These are phyloP conservation scores for Gossypium longicalyx DNA, from an alignment of 345 rosid species.

Conservation along the genomic window DNA sequence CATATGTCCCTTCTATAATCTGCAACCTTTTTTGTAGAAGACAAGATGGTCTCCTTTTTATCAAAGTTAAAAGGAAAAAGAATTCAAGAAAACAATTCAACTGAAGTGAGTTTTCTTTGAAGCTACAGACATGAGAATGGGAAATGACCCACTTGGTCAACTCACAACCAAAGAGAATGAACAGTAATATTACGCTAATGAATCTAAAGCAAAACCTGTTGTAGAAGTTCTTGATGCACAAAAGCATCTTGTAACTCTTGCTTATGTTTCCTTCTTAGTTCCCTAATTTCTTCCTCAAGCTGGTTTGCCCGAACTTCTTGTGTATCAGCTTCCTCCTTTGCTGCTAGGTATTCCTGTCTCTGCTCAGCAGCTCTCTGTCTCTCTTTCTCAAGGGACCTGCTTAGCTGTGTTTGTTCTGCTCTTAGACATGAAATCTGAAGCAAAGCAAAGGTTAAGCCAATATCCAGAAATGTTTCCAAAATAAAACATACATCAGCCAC, in stretches of 20 bases:
- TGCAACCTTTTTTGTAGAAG: not conserved
- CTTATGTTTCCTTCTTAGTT: slow-evolving; percentile 74
- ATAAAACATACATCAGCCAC: slow-evolving; percentile 7
- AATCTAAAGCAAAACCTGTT: slow-evolving; percentile 52
- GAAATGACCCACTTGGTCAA: not conserved
- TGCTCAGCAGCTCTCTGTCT: slow-evolving; percentile 95
- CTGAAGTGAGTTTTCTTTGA: not conserved
- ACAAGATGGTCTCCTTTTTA: not conserved
- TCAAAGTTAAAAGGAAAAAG: not conserved
- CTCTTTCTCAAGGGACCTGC: slow-evolving; percentile 93
- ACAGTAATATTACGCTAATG: not conserved
- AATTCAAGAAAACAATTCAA: not conserved
- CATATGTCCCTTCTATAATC: not conserved
- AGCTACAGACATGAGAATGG: not conserved
- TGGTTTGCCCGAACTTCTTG: slow-evolving; percentile 83
- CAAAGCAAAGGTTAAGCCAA: slow-evolving; percentile 31
- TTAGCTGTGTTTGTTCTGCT: slow-evolving; percentile 89
- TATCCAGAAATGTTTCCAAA: not conserved
- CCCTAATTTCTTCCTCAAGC: slow-evolving; percentile 79
- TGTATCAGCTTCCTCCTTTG: slow-evolving; percentile 96
- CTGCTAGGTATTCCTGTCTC: slow-evolving; percentile 92
- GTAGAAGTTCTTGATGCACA: slow-evolving; percentile 68
- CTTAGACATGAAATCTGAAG: slow-evolving; percentile 90
- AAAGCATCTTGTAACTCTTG: slow-evolving; percentile 84
- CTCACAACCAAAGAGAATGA: not conserved